Percentiles rank a stretch among this genome's conserved stretches.
Conservation (phyloP, 73 alveolate genomes). For the Paraurostyla sp. region DNA sequence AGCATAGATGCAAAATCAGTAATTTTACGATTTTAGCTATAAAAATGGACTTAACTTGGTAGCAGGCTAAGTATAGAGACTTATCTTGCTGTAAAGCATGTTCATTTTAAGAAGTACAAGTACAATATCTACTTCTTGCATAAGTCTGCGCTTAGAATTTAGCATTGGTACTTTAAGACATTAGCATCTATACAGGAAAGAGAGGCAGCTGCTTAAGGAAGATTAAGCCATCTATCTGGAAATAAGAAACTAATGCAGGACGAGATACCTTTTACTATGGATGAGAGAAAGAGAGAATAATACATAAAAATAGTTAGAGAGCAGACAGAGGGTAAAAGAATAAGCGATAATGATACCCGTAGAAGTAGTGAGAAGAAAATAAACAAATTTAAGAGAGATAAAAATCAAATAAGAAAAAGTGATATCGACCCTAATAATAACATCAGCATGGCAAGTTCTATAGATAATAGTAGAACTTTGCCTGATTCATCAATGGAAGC, state of each 20-base stretch:
- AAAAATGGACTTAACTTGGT: too few species aligned
- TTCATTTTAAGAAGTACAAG: constrained; percentile 23
- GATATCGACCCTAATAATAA: too few species aligned
- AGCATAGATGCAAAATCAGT: too few species aligned
- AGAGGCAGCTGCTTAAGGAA: too few species aligned
- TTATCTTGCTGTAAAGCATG: constrained; percentile 49
- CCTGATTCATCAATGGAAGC: constrained; percentile 22
- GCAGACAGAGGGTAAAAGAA: background rate
- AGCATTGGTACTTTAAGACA: constrained; percentile 44
- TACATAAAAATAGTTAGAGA: background rate
- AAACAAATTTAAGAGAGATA: background rate
- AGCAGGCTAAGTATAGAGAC: constrained; percentile 33
- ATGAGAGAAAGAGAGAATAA: background rate
- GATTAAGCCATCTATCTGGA: too few species aligned
- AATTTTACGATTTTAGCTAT: too few species aligned
- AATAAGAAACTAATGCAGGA: background rate
- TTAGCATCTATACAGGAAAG: background rate
- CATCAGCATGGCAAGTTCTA: too few species aligned
- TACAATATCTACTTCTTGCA: constrained; percentile 25
- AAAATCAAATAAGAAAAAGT: background rate
- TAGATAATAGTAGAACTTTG: too few species aligned
- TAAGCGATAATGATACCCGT: background rate
- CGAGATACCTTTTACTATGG: background rate
- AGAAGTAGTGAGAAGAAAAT: background rate
- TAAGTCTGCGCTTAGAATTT: constrained; percentile 1